Evolutionary conservation across 2,329 filamentous ascomycete species (phyloP).

Genomic region (Pseudopyricularia javanii): DNA sequence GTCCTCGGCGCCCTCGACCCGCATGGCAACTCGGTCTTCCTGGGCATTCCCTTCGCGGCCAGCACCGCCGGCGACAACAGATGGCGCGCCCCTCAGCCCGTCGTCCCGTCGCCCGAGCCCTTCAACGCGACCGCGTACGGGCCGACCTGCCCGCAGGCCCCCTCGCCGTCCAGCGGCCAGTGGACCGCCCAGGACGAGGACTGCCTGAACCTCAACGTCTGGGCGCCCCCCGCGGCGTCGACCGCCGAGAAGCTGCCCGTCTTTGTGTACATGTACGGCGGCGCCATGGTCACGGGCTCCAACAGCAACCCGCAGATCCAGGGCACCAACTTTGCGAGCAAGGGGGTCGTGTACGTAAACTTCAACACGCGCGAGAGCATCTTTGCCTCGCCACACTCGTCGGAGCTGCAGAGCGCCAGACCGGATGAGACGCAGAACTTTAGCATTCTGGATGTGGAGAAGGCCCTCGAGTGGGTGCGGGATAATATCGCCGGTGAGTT

Average conservation of each 20-base stretch:
- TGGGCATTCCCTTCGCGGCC: conserved; percentile 1
- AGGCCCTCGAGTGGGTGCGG: background rate
- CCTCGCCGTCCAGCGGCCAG: background rate
- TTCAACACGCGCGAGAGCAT: conserved; percentile 1
- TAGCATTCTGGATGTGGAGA: conserved; percentile 2
- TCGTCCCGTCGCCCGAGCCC: background rate
- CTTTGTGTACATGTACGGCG: conserved; percentile 1
- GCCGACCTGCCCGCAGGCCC: background rate
- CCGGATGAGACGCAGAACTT: conserved; percentile 1
- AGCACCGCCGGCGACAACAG: background rate
- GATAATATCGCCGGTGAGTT: background rate
- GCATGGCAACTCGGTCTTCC: background rate
- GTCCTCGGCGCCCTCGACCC: background rate
- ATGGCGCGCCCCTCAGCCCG: background rate
- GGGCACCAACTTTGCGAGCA: background rate
- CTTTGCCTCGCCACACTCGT: conserved; percentile 1
- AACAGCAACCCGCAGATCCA: conserved; percentile 1
- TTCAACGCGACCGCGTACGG: background rate
- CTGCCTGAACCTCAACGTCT: background rate
- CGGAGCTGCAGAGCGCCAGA: background rate
- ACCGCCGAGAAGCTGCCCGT: background rate
- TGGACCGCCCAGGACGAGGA: background rate
- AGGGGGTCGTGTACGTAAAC: background rate
- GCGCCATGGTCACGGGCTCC: background rate
- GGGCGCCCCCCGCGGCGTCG: background rate